Evolutionary conservation across 2,329 filamentous ascomycete genomes (phyloP), one percentile per base, ranked within the genome.

Genomic region (Chaetomium sp.): DNA sequence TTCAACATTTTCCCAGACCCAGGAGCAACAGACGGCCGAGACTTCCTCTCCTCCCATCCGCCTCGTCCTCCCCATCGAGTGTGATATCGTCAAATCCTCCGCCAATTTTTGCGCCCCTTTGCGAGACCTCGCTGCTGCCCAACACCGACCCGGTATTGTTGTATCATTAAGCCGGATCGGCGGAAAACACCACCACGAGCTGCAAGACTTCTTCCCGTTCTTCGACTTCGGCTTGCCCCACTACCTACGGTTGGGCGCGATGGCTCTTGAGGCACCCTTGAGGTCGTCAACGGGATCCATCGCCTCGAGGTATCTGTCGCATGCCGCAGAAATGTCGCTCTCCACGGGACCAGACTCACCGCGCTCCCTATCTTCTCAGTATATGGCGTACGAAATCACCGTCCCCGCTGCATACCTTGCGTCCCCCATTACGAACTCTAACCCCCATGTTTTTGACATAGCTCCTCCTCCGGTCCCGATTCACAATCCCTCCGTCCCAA

Each of bases 181-280:
- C 10, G 11, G 40, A 14, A 36, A 37, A 19, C 8, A 47, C 32
- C 35, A 41, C 36, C 37, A 34, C 32, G 48, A 49, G 19, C 14
- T 8, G 6, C 11, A 41, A 5, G 7, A 27, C 19, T 40, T 33
- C 27, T 6, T 45, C 19, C 12, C 33, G 14, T 32, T 33, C 34
- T 44, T 42, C 40, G 54, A 47, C 42, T 52, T 35, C 35, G 42
- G 47, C 45, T 51, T 35, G 41, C 52, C 46, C 55, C 10, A 46
- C 48, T 41, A 49, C 42, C 32, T 54, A 53, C 10, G 19, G 46
- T 43, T 14, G 54, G 44, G 54, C 62, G 62, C 62, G 70, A 84
- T 84, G 80, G 81, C 81, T 69, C 74, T 85, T 68, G 78, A 82
- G 71, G 82, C 77, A 66, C 82, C 83, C 58, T 69, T 87, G 64